phyloP scores from a whole-genome alignment of 805 yeast species.

The Saturnispora ahearnii region DNA sequence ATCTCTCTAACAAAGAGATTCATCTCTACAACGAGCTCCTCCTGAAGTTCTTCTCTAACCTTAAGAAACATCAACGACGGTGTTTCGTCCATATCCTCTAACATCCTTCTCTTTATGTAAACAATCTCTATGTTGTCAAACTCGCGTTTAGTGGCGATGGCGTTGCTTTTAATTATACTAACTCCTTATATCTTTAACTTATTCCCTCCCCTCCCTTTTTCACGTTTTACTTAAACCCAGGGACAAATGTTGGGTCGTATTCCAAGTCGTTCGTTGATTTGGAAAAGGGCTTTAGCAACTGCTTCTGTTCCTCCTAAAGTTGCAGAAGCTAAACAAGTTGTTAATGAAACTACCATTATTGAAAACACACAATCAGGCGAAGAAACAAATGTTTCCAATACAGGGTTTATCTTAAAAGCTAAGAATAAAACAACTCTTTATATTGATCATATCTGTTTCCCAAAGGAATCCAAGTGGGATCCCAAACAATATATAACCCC shows the following conservation, averaged over 20 bases:
- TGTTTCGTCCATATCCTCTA: background rate
- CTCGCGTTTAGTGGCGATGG: background rate
- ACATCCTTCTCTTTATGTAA: background rate
- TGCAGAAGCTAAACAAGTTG: background rate
- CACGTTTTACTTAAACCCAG: too few species aligned
- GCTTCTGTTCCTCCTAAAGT: background rate
- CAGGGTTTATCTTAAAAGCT: conserved; percentile 47
- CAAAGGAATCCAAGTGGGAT: conserved; percentile 34
- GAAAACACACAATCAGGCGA: conserved; percentile 44
- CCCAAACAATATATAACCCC: conserved; percentile 35
- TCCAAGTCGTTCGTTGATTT: background rate
- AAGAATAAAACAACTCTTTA: conserved; percentile 44
- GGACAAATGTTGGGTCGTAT: background rate
- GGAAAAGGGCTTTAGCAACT: background rate
- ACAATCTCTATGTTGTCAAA: background rate
- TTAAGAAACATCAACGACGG: conserved; percentile 7
- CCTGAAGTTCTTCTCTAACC: conserved; percentile 7
- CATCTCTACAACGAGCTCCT: conserved; percentile 4
- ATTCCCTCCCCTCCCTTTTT: background rate
- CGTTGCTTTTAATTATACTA: background rate
- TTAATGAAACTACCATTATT: conserved; percentile 25
- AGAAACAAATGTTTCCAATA: conserved; percentile 41
- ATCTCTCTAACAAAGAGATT: conserved; percentile 11
- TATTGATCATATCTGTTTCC: conserved; percentile 47
- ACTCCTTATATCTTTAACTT: background rate